A percentile compares a stretch with the other conserved stretches of the same genome.
These are phyloP conservation scores for Skeletonema menzelii DNA, from an alignment of 108 stramenopile species.

Conservation along the genomic window DNA sequence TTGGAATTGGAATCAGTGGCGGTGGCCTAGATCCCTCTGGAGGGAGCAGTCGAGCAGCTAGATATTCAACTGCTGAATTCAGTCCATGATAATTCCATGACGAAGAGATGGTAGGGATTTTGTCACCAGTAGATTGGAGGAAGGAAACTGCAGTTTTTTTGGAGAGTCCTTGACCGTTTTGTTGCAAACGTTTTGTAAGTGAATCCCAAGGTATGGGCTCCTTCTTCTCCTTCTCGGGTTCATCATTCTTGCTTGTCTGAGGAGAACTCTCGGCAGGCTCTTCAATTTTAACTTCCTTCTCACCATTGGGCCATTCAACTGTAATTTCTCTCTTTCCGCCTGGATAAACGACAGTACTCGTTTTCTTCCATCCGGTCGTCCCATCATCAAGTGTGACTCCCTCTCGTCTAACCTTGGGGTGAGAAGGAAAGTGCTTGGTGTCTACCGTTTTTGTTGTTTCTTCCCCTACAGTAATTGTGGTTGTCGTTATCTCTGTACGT, in stretches of 20 bases:
- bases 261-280: neutral
- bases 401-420: constrained; percentile 10
- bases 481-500: constrained; percentile 15
- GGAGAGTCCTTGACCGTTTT: constrained; percentile 11
- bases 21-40: neutral
- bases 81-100: constrained; percentile 37
- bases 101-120: constrained; percentile 22
- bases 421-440: constrained; percentile 24
- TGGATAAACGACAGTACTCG: constrained; percentile 13
- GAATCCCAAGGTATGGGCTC: constrained; percentile 3
- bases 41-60: constrained; percentile 34
- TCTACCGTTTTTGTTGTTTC: constrained; percentile 9
- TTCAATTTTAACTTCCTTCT: constrained; percentile 12
- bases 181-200: neutral
- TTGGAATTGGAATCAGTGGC: constrained; percentile 12
- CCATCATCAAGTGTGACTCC: constrained; percentile 18
- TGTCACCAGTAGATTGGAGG: constrained; percentile 22
- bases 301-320: constrained; percentile 13
- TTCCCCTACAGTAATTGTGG: neutral
- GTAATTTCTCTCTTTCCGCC: constrained; percentile 17
- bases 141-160: constrained; percentile 47
- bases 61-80: constrained; percentile 28
- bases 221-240: neutral
- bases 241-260: neutral
- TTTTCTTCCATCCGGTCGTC: constrained; percentile 24